A percentile compares a stretch with the other conserved stretches of the same genome.
These are phyloP conservation scores for Cryphonectria nitschkei DNA, from an alignment of 2,329 filamentous ascomycete genomes.

Conservation along the genomic window DNA sequence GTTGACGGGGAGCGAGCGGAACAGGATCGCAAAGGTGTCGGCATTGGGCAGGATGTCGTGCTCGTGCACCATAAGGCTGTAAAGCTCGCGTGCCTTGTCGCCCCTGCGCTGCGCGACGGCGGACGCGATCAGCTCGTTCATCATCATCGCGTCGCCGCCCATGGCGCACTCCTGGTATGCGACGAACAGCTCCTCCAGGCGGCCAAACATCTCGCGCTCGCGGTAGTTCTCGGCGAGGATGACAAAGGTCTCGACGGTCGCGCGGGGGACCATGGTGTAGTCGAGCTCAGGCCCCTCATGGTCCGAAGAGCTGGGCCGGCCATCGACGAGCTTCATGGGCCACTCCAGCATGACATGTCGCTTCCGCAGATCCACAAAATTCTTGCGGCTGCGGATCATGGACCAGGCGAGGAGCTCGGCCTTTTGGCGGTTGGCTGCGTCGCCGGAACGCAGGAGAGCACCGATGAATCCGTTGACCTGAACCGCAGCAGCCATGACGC, in stretches of 20 bases:
- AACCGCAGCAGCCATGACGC: conserved; percentile 69
- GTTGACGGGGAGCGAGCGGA: conserved; percentile 61
- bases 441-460: conserved; percentile 72
- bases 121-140: conserved; percentile 77
- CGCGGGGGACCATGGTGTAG: conserved; percentile 52
- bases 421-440: conserved; percentile 55
- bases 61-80: conserved; percentile 54
- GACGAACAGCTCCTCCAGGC: conserved; percentile 63
- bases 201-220: conserved; percentile 59
- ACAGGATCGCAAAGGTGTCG: conserved; percentile 71
- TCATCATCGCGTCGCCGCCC: conserved; percentile 71
- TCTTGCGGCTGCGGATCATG: conserved; percentile 73
- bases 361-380: conserved; percentile 59
- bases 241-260: conserved; percentile 78
- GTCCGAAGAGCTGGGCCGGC: conserved; percentile 29
- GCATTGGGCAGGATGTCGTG: conserved; percentile 62
- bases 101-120: conserved; percentile 63
- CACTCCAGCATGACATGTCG: conserved; percentile 35
- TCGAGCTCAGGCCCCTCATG: conserved; percentile 32
- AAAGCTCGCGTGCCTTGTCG: conserved; percentile 58
- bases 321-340: conserved; percentile 35
- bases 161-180: conserved; percentile 68
- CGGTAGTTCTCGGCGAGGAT: conserved; percentile 75
- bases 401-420: conserved; percentile 74
- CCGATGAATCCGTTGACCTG: conserved; percentile 84